Percentiles rank a stretch among this genome's conserved stretches.
Evolutionary conservation across 2,329 filamentous ascomycete species (phyloP).

Genomic region (Magnaporthales sp.): DNA sequence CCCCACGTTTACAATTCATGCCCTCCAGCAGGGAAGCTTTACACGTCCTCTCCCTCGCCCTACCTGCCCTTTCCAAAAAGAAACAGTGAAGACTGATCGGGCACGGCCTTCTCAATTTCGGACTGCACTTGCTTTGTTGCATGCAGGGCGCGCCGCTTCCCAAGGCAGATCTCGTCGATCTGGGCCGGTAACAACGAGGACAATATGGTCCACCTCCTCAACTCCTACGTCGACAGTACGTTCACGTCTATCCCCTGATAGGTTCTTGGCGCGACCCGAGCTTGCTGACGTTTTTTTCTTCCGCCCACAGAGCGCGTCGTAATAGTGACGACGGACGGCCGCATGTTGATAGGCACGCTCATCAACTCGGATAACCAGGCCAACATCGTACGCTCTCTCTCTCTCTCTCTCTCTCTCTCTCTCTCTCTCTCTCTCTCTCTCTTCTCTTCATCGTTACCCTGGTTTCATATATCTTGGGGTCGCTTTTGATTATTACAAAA

Average conservation of each 20-base stretch:
- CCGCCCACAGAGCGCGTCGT: slow-evolving; percentile 68
- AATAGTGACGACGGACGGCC: slow-evolving; percentile 85
- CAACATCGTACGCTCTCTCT: slow-evolving; percentile 56
- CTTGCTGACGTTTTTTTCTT: background rate
- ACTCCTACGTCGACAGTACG: slow-evolving; percentile 23
- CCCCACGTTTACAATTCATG: background rate
- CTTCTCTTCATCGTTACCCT: background rate
- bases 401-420: background rate
- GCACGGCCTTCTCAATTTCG: background rate
- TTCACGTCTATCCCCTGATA: background rate
- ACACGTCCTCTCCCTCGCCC: background rate
- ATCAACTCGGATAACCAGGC: slow-evolving; percentile 84
- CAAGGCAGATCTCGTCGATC: background rate
- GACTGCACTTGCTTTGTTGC: background rate
- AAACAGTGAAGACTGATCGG: background rate
- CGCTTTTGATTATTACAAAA: slow-evolving; percentile 35
- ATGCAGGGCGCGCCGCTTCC: background rate
- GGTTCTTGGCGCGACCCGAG: too few species aligned
- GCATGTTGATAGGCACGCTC: slow-evolving; percentile 75
- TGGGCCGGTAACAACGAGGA: background rate
- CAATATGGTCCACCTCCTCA: slow-evolving; percentile 16
- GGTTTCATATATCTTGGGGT: slow-evolving; percentile 63
- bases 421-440: slow-evolving; percentile 3
- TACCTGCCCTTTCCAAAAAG: background rate
- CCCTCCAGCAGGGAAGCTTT: background rate